Base-by-base conservation (phyloP, 495 filamentous ascomycete species). In the Tuber calosporum region DNA sequence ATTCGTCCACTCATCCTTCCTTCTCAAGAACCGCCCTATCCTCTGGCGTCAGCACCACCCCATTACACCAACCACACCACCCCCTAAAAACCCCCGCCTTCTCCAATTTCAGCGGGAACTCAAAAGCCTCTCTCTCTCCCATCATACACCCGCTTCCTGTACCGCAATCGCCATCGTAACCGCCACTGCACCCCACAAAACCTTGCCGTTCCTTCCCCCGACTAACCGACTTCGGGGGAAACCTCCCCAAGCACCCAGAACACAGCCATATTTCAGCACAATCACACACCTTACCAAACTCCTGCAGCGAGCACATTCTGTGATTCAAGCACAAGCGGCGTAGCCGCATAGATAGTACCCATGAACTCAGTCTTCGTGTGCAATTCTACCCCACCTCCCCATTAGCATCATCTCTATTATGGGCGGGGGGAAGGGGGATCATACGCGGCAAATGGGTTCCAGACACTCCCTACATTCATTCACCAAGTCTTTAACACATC, bases 21-120 rank as follows among this genome's bases (percentile, higher is more conserved):
- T 39, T 15, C 8, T 66, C 69, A 37, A 75, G 15, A 66, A 20
- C 26, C 26, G 26, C 70, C 69, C 74, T 73, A 39, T 80, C 77
- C 22, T 73, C 73, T 9, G n/a, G 53, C 2, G 73, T 70, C 19
- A 76, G 40, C 20, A 79, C 70, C 9, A 80, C 70, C 6, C 62
- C 43, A 69, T 79, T 43, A 66, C 78, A 80, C 78, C 78, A 80
- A 37, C 48, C 67, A 71, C 78, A 80, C 66, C 67, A 76, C 30
- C 73, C 72, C 71, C 78, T 75, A n/a, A 39, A 43, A 37, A 20
- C 17, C 6, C 74, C 67, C 1, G 26, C 4, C 34, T n/a, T 42
- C 67, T 69, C 67, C 67, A n/a, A 6, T 26, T 62, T 62, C 26
- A 62, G 19, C 4, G 53, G 13, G 26, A 34, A n/a, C 26, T 62